Evolutionary conservation across 1,284 basidiomycete species (phyloP), one percentile per base, ranked within the genome.

Genomic region (Microbotryum intermedium): DNA sequence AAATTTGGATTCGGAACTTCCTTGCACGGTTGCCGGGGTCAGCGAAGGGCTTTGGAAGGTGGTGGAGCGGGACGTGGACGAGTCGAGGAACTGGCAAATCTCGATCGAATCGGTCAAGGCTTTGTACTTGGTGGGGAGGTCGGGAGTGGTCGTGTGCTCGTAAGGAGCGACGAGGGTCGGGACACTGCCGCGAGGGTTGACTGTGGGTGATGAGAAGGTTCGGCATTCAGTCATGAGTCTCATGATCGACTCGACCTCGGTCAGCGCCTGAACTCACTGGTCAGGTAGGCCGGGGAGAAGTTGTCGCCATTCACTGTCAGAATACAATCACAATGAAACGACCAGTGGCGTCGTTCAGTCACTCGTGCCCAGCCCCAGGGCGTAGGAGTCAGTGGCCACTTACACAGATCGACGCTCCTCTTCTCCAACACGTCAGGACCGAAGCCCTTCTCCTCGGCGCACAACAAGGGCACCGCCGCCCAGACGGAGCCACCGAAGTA

Each of bases 381-480:
- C 16, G 21, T 23, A 39, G 51, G 13, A 10, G 26, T 25, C n/a
- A 18, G 25, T n/a, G n/a, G 30, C 2, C 62, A 72, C 59, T 75
- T 69, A 47, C 77, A 73, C 20, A 72, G 68, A 55, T 72, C 72
- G 59, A 76, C 68, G 7, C 74, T 63, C 47, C 76, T 74, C 55
- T 76, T 45, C 51, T 65, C 66, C 21, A 67, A 52, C 50, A 64
- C 76, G 48, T 75, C 72, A 18, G 74, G 73, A 8, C 68, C 68
- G 65, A 76, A 77, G 11, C 75, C 74, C 67, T 78, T 78, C 64
- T 78, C 77, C 23, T 65, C 21, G 8, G 77, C 66, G 16, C 74
- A 74, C 3, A 78, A 66, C 6, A 71, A 64, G 0, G 77, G 76
- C 0, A 77, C 76, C 2, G 73, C 63, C 0, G 67, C 72, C 73